These are phyloP conservation scores for Ophiostoma populinum DNA, from an alignment of 2,329 filamentous ascomycete species.

Conservation along the genomic window DNA sequence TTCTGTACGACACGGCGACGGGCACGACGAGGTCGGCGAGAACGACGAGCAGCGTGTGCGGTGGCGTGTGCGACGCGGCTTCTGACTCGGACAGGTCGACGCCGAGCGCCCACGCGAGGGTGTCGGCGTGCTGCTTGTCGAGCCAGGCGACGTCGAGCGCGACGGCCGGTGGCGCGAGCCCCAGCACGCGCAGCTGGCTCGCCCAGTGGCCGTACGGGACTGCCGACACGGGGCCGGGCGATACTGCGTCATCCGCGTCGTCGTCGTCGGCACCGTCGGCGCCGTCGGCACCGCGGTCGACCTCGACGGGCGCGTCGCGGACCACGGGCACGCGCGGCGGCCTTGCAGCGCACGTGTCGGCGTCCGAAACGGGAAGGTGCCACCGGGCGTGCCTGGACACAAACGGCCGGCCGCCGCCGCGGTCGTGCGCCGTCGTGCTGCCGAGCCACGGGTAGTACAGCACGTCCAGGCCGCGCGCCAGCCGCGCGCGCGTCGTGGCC, in stretches of 20 bases:
- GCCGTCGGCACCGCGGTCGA: too few relatives aligned
- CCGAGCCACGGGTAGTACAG: constrained; percentile 10
- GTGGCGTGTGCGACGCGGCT: too few relatives aligned
- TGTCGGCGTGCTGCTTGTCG: constrained; percentile 8
- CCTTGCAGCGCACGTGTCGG: too few relatives aligned
- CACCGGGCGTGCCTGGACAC: too few relatives aligned
- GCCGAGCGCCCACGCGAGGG: constrained; percentile 8
- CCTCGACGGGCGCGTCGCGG: too few relatives aligned
- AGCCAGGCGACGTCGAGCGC: constrained; percentile 10
- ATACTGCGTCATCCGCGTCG: too few relatives aligned
- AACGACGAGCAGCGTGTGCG: constrained; percentile 4
- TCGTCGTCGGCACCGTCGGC: too few relatives aligned
- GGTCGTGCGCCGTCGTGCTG: neutral
- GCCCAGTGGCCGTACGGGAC: constrained; percentile 8
- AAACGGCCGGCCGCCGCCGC: neutral
- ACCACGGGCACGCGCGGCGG: too few relatives aligned
- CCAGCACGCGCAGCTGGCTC: constrained; percentile 2
- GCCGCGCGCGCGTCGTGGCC: constrained; percentile 1
- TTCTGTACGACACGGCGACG: too few relatives aligned
- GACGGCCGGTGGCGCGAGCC: constrained; percentile 5
- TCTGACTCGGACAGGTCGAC: constrained; percentile 1
- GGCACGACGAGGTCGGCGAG: constrained; percentile 10
- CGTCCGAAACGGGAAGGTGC: too few relatives aligned
- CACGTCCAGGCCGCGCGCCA: constrained; percentile 5
- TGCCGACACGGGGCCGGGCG: neutral